Percentiles rank a stretch among this genome's conserved stretches.
Conservation (phyloP, 768 basidiomycete genomes). For the Suillus variegatus region DNA sequence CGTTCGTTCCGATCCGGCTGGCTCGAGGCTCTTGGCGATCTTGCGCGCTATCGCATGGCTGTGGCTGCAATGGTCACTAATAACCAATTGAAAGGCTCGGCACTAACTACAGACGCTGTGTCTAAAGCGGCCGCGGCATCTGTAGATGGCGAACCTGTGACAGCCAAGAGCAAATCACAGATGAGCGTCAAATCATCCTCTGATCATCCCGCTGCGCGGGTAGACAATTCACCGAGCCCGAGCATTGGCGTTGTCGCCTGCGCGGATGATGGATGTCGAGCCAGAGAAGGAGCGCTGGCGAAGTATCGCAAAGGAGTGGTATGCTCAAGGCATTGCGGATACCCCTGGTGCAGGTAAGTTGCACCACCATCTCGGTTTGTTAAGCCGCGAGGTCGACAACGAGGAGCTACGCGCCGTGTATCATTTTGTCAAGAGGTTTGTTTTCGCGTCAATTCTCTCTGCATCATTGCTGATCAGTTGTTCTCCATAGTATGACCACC, state of each 20-base stretch:
- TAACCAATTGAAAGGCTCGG: constrained; percentile 39
- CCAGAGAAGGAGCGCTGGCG: constrained; percentile 94
- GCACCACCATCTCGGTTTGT: constrained; percentile 90
- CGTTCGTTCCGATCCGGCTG: constrained; percentile 75
- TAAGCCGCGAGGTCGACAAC: constrained; percentile 79
- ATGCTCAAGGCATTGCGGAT: constrained; percentile 80
- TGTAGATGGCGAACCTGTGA: constrained; percentile 20
- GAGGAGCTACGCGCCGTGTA: constrained; percentile 87
- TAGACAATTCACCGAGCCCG: constrained; percentile 66
- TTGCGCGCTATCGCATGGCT: constrained; percentile 93
- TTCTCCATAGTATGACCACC: constrained; percentile 73
- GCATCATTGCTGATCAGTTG: constrained; percentile 1
- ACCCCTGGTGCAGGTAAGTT: constrained; percentile 93
- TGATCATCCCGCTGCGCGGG: constrained; percentile 51
- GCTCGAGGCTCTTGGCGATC: constrained; percentile 96
- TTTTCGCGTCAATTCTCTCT: constrained; percentile 9
- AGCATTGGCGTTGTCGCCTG: constrained; percentile 88
- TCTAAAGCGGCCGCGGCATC: constrained; percentile 43
- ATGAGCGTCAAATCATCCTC: constrained; percentile 36
- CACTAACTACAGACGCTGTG: constrained; percentile 60
- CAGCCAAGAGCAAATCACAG: constrained; percentile 40
- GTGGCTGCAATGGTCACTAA: constrained; percentile 84
- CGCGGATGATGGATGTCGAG: constrained; percentile 79
- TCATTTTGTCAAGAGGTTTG: constrained; percentile 93
- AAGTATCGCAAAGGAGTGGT: constrained; percentile 90